phyloP scores from a whole-genome alignment of 306 rosid genomes.

The Parietaria judaica region DNA sequence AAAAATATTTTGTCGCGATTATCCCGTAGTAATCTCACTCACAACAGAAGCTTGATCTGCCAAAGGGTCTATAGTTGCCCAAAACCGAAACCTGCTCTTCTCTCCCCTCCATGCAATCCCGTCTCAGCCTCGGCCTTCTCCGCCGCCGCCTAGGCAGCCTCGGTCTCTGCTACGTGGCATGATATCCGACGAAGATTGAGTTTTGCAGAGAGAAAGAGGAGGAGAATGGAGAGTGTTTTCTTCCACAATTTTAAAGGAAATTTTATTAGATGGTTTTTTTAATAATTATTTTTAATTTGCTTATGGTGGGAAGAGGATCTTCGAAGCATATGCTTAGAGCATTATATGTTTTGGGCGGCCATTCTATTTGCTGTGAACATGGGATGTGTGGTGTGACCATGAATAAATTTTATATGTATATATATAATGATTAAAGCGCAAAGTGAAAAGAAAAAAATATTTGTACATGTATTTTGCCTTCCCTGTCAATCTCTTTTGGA shows the following conservation, averaged over 20 bases:
- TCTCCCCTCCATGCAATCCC: background rate
- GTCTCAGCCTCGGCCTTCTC: slow-evolving; percentile 5
- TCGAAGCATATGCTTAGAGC: slow-evolving; percentile 64
- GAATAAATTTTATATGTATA: background rate
- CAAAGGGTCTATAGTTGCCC: slow-evolving; percentile 84
- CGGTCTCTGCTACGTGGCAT: slow-evolving; percentile 21
- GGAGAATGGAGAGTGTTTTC: background rate
- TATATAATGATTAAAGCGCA: too few species aligned
- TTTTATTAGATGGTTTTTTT: background rate
- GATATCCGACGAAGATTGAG: slow-evolving; percentile 13
- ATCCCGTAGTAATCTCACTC: background rate
- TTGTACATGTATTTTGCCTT: slow-evolving; percentile 5
- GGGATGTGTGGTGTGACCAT: slow-evolving; percentile 3
- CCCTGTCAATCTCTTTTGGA: slow-evolving; percentile 7
- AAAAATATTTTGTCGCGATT: too few species aligned
- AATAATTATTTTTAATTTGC: slow-evolving; percentile 9
- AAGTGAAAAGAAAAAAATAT: background rate
- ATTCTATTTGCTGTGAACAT: slow-evolving; percentile 22
- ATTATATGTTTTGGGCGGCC: slow-evolving; percentile 41
- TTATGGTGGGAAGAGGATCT: slow-evolving; percentile 41
- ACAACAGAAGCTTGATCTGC: slow-evolving; percentile 31
- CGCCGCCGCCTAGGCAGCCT: slow-evolving; percentile 22
- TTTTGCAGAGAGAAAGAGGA: slow-evolving; percentile 14
- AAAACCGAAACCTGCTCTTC: slow-evolving; percentile 25
- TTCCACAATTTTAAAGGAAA: slow-evolving; percentile 29